Evolutionary conservation across 1,284 basidiomycete genomes (phyloP), one percentile per base, ranked within the genome.

Genomic region (Boletus semigastroideus): DNA sequence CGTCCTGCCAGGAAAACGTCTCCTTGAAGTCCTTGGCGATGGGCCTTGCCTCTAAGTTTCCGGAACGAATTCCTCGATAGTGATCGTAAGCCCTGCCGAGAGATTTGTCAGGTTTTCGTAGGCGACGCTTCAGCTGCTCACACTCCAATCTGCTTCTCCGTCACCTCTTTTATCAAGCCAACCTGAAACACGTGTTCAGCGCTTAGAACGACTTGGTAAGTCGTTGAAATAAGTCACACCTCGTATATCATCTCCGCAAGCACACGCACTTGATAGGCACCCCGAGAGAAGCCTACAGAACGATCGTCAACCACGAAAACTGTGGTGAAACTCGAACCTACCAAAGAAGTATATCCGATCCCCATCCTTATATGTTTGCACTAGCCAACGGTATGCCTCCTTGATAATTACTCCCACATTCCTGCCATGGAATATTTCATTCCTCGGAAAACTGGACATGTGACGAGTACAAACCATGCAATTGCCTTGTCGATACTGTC

Each of bases 281-380:
- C 76, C 30, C 76, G 66, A 41, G 75, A 77, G 51, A 77, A 78
- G 6, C 76, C 76, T 77, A 9, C 25, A 7, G 5, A 20, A 2
- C 0, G 1, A 33, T 13, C 2, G 34, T 46, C 2, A n/a, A 8
- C 38, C 13, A 6, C 3, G 5, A 20, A 17, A 42, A 19, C 1
- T 1, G 9, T 6, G 10, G 34, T 13, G 4, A 45, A 12, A 20
- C 5, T 1, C 10, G 16, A 36, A 30, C 44, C 0, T 40, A 74
- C 77, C 76, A 50, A 78, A 76, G 2, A 77, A 57, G 49, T 66
- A 77, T 38, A 78, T 77, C 13, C 57, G 58, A 49, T 77, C 76
- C 1, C 73, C 72, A 16, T 59, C 55, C 17, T 57, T 40, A 53
- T 77, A 77, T 17, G 51, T 60, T 25, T 67, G 62, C 3, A 73